Conservation (phyloP, 2,329 filamentous ascomycete genomes). For the Rugonectria rugulosa region DNA sequence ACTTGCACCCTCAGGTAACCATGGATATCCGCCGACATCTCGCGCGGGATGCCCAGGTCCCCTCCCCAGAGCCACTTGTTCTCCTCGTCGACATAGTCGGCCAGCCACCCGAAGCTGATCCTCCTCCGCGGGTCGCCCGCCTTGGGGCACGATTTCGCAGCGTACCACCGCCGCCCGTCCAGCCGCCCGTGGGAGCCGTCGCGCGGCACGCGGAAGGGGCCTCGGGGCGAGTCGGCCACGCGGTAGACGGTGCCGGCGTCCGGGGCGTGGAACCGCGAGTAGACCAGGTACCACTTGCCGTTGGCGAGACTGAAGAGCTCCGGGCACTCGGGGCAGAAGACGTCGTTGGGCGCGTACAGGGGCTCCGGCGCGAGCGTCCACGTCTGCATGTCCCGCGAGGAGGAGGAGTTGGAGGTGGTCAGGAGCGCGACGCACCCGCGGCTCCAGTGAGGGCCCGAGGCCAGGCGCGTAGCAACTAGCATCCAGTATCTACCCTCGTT, state of each 20-base stretch:
- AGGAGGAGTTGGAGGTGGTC: too few species aligned
- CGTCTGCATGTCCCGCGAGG: constrained; percentile 40
- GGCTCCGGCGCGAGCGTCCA: constrained; percentile 43
- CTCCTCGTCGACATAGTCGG: constrained; percentile 43
- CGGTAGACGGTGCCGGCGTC: constrained; percentile 47
- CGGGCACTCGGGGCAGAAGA: constrained; percentile 48
- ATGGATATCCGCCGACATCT: constrained; percentile 39
- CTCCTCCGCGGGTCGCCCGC: constrained; percentile 39
- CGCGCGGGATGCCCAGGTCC: constrained; percentile 43
- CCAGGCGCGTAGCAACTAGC: constrained; percentile 46
- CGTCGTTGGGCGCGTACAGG: constrained; percentile 44
- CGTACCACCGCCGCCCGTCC: constrained; percentile 47
- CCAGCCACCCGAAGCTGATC: constrained; percentile 46
- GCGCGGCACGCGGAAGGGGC: constrained; percentile 45
- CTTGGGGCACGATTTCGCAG: constrained; percentile 45
- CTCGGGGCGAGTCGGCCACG: constrained; percentile 43
- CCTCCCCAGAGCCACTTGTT: constrained; percentile 49
- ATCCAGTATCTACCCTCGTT: constrained; percentile 45
- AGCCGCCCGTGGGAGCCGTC: constrained; percentile 45
- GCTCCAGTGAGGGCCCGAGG: constrained; percentile 43
- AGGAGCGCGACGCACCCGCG: constrained; percentile 47
- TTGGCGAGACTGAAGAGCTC: constrained; percentile 46
- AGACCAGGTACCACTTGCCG: constrained; percentile 47
- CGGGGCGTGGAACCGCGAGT: constrained; percentile 45
- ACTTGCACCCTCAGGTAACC: constrained; percentile 38